These are phyloP conservation scores for Lepidium sativum DNA, from an alignment of 345 rosid genomes.

Conservation along the genomic window DNA sequence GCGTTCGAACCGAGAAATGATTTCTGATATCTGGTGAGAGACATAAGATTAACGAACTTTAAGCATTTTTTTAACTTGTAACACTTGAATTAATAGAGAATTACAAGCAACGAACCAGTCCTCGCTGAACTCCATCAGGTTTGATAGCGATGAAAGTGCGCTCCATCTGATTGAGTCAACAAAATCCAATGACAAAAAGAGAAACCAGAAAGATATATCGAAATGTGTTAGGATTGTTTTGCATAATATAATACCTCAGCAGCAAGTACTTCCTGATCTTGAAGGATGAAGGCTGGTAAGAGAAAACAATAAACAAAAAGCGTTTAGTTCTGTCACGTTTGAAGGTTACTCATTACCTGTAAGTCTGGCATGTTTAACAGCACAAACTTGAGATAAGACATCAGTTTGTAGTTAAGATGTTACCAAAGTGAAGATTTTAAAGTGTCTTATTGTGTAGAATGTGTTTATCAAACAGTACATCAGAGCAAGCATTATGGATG, in stretches of 20 bases:
- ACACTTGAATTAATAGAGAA: background rate
- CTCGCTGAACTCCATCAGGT: conserved; percentile 98
- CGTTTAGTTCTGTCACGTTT: no score
- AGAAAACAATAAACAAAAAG: background rate
- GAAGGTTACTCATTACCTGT: background rate
- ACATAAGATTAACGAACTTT: background rate
- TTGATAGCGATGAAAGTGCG: conserved; percentile 96
- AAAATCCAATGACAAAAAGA: background rate
- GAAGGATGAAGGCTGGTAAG: background rate
- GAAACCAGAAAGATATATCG: background rate
- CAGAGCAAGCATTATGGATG: background rate
- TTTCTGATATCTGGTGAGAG: conserved; percentile 58
- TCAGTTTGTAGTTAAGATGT: background rate
- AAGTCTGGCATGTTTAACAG: background rate
- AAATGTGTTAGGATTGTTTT: background rate
- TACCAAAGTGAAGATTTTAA: background rate
- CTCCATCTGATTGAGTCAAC: conserved; percentile 44
- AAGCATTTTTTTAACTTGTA: background rate
- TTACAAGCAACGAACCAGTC: conserved; percentile 36
- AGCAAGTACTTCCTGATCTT: conserved; percentile 2
- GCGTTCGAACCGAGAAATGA: conserved; percentile 80
- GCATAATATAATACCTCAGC: background rate
- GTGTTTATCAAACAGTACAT: background rate
- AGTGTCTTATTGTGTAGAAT: background rate
- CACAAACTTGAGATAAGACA: background rate